Evolutionary conservation across 169 alveolate species (phyloP).

Genomic region (Plasmodium knowlesi): DNA sequence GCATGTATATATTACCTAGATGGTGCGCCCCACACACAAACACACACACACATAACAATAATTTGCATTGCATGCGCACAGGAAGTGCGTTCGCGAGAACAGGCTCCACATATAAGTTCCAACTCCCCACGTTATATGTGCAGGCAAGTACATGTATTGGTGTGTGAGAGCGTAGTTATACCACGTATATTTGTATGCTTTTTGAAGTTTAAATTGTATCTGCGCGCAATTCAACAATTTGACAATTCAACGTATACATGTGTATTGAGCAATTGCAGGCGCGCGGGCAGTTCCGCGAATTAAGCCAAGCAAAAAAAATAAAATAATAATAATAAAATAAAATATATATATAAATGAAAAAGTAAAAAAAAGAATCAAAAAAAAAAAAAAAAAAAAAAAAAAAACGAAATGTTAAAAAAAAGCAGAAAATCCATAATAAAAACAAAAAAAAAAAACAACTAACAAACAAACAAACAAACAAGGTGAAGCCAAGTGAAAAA

Average conservation of each 20-base stretch:
- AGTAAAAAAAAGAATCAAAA: conserved; percentile 8
- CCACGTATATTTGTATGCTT: not conserved
- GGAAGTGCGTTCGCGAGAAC: not conserved
- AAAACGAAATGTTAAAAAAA: not conserved
- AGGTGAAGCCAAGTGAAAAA: not conserved
- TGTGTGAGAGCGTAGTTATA: not conserved
- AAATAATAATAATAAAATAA: conserved; percentile 9
- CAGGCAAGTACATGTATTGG: not conserved
- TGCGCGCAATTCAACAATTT: not conserved
- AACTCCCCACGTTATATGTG: not conserved
- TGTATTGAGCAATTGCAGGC: not conserved
- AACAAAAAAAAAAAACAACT: not conserved
- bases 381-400: not conserved
- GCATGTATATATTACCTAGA: not conserved
- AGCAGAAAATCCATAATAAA: not conserved
- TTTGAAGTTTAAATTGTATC: conserved; percentile 7
- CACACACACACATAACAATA: too few relatives aligned
- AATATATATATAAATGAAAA: not conserved
- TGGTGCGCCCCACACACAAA: not conserved
- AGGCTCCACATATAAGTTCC: not conserved
- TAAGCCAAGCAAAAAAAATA: not conserved
- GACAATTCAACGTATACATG: conserved; percentile 20
- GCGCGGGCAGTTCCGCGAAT: not conserved
- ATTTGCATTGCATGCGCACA: too few relatives aligned
- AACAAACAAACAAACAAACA: not conserved